phyloP scores from a whole-genome alignment of 1,284 basidiomycete species.

The Papiliotrema nemorosa region DNA sequence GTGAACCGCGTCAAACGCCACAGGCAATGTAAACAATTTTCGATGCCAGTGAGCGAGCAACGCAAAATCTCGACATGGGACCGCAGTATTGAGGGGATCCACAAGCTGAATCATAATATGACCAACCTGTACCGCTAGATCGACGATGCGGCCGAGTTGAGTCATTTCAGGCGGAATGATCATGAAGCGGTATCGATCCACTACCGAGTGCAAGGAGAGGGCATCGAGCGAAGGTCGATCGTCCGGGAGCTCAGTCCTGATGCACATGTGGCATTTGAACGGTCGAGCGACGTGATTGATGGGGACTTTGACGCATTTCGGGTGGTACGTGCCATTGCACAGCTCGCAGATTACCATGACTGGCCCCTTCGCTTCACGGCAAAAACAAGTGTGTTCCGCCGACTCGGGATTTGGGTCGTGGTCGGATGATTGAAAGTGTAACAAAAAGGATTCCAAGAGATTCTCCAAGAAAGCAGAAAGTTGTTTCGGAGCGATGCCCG shows the following conservation, averaged over 20 bases:
- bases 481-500: conserved; percentile 16
- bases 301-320: conserved; percentile 31
- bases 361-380: conserved; percentile 16
- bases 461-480: conserved; percentile 20
- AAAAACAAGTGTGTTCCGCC: conserved; percentile 38
- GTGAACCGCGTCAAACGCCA: conserved; percentile 29
- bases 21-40: conserved; percentile 37
- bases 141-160: conserved; percentile 18
- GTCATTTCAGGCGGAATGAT: conserved; percentile 27
- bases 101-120: conserved; percentile 17
- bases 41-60: conserved; percentile 27
- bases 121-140: conserved; percentile 20
- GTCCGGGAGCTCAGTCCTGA: conserved; percentile 22
- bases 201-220: conserved; percentile 18
- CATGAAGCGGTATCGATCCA: conserved; percentile 26
- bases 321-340: conserved; percentile 37
- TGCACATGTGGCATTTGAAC: conserved; percentile 43
- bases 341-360: conserved; percentile 32
- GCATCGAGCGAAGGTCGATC: conserved; percentile 29
- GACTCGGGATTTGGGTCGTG: conserved; percentile 22
- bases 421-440: conserved; percentile 30
- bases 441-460: conserved; percentile 24
- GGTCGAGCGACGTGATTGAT: conserved; percentile 19
- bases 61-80: conserved; percentile 12
- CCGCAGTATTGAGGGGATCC: conserved; percentile 16